These are phyloP conservation scores for Pythium insidiosum DNA, from an alignment of 352 stramenopile genomes.

Conservation along the genomic window DNA sequence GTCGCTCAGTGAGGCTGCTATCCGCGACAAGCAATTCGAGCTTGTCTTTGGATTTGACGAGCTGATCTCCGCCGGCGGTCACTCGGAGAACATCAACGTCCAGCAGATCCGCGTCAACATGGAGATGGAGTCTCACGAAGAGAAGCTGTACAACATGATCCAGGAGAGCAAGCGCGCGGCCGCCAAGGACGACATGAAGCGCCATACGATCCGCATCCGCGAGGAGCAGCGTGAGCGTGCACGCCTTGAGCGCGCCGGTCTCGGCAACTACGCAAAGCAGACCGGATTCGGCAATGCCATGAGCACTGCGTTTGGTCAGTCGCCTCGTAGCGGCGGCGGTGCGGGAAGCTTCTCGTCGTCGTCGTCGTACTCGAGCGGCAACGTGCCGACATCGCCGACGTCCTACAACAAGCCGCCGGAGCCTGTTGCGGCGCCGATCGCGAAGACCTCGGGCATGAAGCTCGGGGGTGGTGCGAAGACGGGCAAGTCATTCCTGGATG, in stretches of 20 bases:
- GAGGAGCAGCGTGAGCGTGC: conserved; percentile 82
- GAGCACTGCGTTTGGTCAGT: conserved; percentile 56
- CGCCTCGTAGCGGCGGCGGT: conserved; percentile 34
- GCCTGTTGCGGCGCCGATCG: conserved; percentile 28
- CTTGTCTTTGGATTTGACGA: conserved; percentile 99
- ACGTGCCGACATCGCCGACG: conserved; percentile 48
- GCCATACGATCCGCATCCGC: conserved; percentile 82
- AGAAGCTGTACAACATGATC: conserved; percentile 98
- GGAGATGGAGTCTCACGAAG: conserved; percentile 99
- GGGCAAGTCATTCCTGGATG: conserved; percentile 81
- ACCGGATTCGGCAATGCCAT: conserved; percentile 70
- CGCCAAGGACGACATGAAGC: conserved; percentile 87
- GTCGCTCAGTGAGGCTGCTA: conserved; percentile 89
- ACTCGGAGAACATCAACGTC: conserved; percentile 94
- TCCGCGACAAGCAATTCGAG: conserved; percentile 97
- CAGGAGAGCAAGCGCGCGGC: conserved; percentile 92
- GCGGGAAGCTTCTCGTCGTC: conserved; percentile 25
- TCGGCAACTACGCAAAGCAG: conserved; percentile 47
- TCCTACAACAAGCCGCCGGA: conserved; percentile 48
- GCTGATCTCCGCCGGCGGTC: conserved; percentile 95
- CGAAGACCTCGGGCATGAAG: conserved; percentile 40
- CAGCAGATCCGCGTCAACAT: conserved; percentile 95
- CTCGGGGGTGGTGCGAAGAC: conserved; percentile 31
- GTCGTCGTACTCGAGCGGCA: conserved; percentile 17
- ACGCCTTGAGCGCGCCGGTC: conserved; percentile 60